Evolutionary conservation across 164 flowering plant genomes (phyloP).

Genomic region (Vitis cinerea): DNA sequence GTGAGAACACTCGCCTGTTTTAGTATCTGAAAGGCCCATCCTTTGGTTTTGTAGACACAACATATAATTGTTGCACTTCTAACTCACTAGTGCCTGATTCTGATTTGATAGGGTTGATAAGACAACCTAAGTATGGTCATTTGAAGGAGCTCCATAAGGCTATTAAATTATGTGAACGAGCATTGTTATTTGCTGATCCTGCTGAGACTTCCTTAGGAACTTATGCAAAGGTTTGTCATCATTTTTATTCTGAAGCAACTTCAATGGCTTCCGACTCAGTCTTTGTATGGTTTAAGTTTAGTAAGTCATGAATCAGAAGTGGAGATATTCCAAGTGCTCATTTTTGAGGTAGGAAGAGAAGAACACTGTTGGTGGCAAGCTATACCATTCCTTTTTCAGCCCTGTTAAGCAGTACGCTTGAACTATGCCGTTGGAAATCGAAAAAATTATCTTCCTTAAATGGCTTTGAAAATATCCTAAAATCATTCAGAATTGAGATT

Average conservation of each 20-base stretch:
- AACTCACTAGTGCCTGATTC: not conserved
- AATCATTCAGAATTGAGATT: too few relatives aligned
- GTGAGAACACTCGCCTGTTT: slow-evolving; percentile 20
- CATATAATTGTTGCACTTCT: not conserved
- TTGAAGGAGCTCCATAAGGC: slow-evolving; percentile 48
- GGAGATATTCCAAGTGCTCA: too few relatives aligned
- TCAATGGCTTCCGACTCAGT: not conserved
- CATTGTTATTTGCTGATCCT: slow-evolving; percentile 42
- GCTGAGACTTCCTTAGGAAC: slow-evolving; percentile 30
- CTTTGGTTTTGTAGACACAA: not conserved
- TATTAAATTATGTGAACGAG: slow-evolving; percentile 40
- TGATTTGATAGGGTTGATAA: slow-evolving; percentile 34
- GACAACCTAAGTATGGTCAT: slow-evolving; percentile 50
- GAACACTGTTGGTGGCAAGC: too few relatives aligned
- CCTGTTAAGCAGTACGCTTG: too few relatives aligned
- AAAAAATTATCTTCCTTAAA: not conserved
- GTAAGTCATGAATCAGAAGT: too few relatives aligned
- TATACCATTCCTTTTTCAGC: too few relatives aligned
- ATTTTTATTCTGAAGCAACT: not conserved
- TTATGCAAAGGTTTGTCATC: slow-evolving; percentile 32
- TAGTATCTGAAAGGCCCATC: too few relatives aligned
- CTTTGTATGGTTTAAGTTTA: not conserved
- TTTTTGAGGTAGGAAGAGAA: not conserved
- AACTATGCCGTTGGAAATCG: not conserved
- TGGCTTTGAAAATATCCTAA: not conserved